A percentile compares a stretch with the other conserved stretches of the same genome.
phyloP scores from a whole-genome alignment of 495 filamentous ascomycete species.

The Cercophora samala region DNA sequence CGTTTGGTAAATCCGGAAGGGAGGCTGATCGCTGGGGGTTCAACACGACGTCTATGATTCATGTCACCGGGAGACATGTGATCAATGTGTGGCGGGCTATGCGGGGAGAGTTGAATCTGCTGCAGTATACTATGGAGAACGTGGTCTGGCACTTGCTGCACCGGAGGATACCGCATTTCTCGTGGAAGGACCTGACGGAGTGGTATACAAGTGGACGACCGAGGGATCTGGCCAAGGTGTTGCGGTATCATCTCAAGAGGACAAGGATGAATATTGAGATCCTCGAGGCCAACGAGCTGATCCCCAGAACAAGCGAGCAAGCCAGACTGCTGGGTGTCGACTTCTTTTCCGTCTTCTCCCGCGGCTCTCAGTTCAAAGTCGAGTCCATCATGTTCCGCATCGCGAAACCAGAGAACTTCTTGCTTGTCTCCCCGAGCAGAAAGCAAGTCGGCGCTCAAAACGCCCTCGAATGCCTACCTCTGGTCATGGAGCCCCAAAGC shows the following conservation, averaged over 20 bases:
- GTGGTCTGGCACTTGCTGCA: slow-evolving; percentile 91
- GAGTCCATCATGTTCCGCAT: slow-evolving; percentile 98
- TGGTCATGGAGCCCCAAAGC: slow-evolving; percentile 98
- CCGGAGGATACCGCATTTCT: slow-evolving; percentile 86
- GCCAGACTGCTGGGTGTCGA: slow-evolving; percentile 90
- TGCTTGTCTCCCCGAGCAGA: slow-evolving; percentile 81
- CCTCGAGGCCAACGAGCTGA: slow-evolving; percentile 83
- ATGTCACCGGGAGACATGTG: slow-evolving; percentile 86
- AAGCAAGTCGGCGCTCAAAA: slow-evolving; percentile 95
- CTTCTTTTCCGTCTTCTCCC: slow-evolving; percentile 90
- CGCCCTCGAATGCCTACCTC: slow-evolving; percentile 86
- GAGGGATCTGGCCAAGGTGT: slow-evolving; percentile 65
- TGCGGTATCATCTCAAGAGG: slow-evolving; percentile 74
- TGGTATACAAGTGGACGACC: slow-evolving; percentile 73
- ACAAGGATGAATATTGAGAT: slow-evolving; percentile 87
- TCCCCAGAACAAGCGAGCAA: slow-evolving; percentile 89
- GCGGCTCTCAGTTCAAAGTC: slow-evolving; percentile 96
- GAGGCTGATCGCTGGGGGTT: slow-evolving; percentile 89
- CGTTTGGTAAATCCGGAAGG: slow-evolving; percentile 76
- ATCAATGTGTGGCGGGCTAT: slow-evolving; percentile 98
- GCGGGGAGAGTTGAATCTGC: slow-evolving; percentile 80
- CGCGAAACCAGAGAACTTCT: slow-evolving; percentile 92
- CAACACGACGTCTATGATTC: slow-evolving; percentile 82
- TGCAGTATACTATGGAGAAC: slow-evolving; percentile 97
- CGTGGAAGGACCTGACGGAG: slow-evolving; percentile 67